Percentiles rank a stretch among this genome's conserved stretches.
phyloP scores from a whole-genome alignment of 2,329 filamentous ascomycete species.

The Aspergillus brasiliensis region DNA sequence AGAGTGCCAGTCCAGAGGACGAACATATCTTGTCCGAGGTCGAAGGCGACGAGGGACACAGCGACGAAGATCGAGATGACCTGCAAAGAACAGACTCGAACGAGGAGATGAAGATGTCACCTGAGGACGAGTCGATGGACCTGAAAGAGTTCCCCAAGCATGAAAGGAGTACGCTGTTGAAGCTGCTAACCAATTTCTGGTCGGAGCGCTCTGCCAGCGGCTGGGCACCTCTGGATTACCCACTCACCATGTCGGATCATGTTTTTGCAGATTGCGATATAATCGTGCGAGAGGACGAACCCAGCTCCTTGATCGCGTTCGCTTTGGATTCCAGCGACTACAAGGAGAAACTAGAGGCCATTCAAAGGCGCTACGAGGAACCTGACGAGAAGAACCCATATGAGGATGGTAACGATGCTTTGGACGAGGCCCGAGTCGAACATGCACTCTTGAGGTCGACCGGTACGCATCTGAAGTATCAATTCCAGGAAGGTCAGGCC shows the following conservation, averaged over 20 bases:
- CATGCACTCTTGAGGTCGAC: constrained; percentile 80
- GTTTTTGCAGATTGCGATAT: constrained; percentile 97
- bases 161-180: constrained; percentile 90
- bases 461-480: constrained; percentile 92
- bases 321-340: constrained; percentile 89
- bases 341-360: constrained; percentile 69
- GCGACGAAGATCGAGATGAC: constrained; percentile 76
- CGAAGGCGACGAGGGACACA: constrained; percentile 68
- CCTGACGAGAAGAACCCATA: constrained; percentile 28
- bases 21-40: constrained; percentile 62
- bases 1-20: constrained; percentile 46
- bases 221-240: constrained; percentile 91
- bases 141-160: constrained; percentile 82
- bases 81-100: constrained; percentile 60
- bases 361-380: constrained; percentile 40
- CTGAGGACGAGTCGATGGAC: constrained; percentile 59
- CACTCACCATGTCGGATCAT: constrained; percentile 82
- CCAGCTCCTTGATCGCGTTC: constrained; percentile 92
- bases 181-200: constrained; percentile 97
- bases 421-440: constrained; percentile 74
- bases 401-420: constrained; percentile 42
- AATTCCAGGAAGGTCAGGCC: constrained; percentile 90
- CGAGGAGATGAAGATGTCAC: constrained; percentile 55
- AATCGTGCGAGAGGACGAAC: constrained; percentile 95
- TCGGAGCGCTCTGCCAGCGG: constrained; percentile 94